Evolutionary conservation across 148 eudicot genomes (phyloP), one percentile per base, ranked within the genome.

Genomic region (Camellia japonica): DNA sequence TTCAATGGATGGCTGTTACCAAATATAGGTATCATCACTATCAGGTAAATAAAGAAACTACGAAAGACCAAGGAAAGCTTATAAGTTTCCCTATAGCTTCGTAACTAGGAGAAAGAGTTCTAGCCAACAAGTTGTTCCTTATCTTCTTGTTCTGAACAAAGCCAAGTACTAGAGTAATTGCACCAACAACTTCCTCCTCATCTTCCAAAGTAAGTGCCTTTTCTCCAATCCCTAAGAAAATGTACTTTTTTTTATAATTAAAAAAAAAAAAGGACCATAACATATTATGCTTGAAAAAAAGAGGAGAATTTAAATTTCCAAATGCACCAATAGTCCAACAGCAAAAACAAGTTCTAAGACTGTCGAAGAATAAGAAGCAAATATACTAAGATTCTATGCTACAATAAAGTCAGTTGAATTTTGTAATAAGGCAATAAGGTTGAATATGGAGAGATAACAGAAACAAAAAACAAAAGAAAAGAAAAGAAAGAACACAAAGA

Each of bases 171-270:
- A 87, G 81, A 84, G 97, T 81, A 81, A 95, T 86, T 76, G 97
- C 97, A 85, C 90, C 81, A 75, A 95, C 82, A 68, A 93, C 87
- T 90, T 93, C 97, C 84, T 92, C 97, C 82, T 95, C 97, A 80
- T 93, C 97, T 83, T 93, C 96, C 80, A 88, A 76, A 59, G 93
- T 80, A 95, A 85, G 62, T 86, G 83, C 75, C 85, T 88, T 85
- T 84, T 91, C 71, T 91, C 97, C 86, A 95, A 77, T 67, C 91
- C 90, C 99, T 95, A 73, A 68, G 59, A 72, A 75, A 15, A 68
- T 23, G 38, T 11, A 51, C 56, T 70, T 70, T 46, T 5, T 4
- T 46, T 72, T n/a, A 52, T 20, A 15, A 47, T 4, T 43, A 20
- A 19, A 14, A 6, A 51, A 72, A 61, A 59, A 4, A 74, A 59